Evolutionary conservation across 208 protist species (phyloP), one percentile per base, ranked within the genome.

Genomic region (Herpetomonas tarakana): DNA sequence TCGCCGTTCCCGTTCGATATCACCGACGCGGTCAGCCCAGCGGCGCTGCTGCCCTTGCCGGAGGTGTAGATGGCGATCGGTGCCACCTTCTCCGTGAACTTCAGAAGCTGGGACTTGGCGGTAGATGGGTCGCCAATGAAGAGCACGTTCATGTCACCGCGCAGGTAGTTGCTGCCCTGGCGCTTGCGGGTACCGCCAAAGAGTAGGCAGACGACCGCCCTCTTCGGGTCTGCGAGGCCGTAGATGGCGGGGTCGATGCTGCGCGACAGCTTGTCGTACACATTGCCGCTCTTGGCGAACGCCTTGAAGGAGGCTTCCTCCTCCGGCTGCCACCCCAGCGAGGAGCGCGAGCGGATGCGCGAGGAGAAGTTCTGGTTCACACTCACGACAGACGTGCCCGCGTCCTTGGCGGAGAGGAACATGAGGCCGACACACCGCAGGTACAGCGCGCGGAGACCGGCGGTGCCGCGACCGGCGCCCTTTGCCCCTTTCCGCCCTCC

Each of bases 91-190:
- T 99, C 96, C 3, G 98, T 96, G 66, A 98, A 99, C 81, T 99
- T 99, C 11, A 99, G 80, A 18, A 99, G 82, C 81, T 99, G 98
- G 26, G 93, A 98, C 67, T 99, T 99, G 7, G 98, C 98, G 6
- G 98, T 99, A 25, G 97, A 99, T 0, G 99, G 99, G 73, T 99
- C 98, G 49, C 98, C 99, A 27, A 99, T 90, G 46, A 99, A 89
- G 18, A 99, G 88, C 0, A 99, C 96, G 88, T 99, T 99, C 78
- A 99, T 99, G 72, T 99, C 98, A 19, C 98, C 98, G 65, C 98
- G 83, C 9, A 99, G 65, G 58, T 88, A 93, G 76, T 98, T 98
- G 44, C 88, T 97, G 76, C 99, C 99, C 44, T 98, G 74, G 44
- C 68, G 61, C 78, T 99, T 99, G 2, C 95, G 76, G 2, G 94